Base-by-base conservation (phyloP, 805 yeast species). In the Wickerhamiella domercqiae region DNA sequence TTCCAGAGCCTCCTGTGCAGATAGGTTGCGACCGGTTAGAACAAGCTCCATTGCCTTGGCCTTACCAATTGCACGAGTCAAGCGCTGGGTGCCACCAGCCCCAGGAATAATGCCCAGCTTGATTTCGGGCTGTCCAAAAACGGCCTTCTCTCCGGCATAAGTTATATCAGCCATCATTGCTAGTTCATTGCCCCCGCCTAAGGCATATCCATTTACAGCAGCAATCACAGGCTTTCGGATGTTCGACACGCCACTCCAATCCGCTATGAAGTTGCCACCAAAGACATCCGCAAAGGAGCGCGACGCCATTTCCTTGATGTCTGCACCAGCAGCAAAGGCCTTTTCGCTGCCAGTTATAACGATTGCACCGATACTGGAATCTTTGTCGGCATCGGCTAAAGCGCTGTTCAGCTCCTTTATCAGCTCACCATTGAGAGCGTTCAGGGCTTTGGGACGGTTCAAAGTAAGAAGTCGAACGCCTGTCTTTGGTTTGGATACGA, bases 281-380 rank as follows among this genome's bases (percentile, higher is more conserved):
- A 53, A 50, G 9, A 60, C 64, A 16, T 57, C 57, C 21, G 63
- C 60, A 25, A 59, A 54, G 1, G 59, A 51, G 45, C 55, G 48
- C 45, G 51, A 50, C 44, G 57, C 51, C 70, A 68, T 66, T 50
- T 67, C 69, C 51, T 66, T 66, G 54, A 68, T 69, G 46, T 68
- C 73, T 9, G 73, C 73, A 14, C 73, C 73, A 6, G 73, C 71
- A 26, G 73, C 73, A 45, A 68, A 68, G 3, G 71, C 72, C 41
- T 50, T 53, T 39, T 59, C 59, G 29, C 52, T 51, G 1, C 73
- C 73, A 9, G 72, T 66, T 24, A 68, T 39, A 11, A 68, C 68
- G 29, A 64, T 63, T 5, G 71, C 69, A 2, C 69, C 69, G 41
- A 63, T 50, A 21, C 49, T 48, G 17, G 45, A 43, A 41, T 59